These are phyloP conservation scores for Xylaria sp. DNA, from an alignment of 2,329 filamentous ascomycete species.

Conservation along the genomic window DNA sequence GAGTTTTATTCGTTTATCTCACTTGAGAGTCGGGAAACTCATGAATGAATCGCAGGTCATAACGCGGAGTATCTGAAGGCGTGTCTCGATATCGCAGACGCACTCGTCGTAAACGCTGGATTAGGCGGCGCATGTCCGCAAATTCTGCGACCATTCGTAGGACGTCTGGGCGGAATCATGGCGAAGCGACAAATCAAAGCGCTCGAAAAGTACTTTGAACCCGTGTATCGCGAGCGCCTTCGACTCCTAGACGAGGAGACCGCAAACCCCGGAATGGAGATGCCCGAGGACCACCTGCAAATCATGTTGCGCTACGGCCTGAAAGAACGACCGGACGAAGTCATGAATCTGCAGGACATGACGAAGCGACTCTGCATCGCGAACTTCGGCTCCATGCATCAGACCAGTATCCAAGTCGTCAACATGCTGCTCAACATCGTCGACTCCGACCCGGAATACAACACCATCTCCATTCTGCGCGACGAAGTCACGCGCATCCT, in stretches of 20 bases:
- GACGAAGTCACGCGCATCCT: slow-evolving; percentile 35
- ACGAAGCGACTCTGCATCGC: slow-evolving; percentile 30
- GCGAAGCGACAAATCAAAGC: slow-evolving; percentile 23
- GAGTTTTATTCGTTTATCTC: slow-evolving; percentile 6
- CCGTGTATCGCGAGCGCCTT: slow-evolving; percentile 22
- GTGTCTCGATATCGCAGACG: slow-evolving; percentile 14
- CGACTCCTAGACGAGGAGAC: slow-evolving; percentile 15
- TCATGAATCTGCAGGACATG: slow-evolving; percentile 29
- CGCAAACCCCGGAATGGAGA: slow-evolving; percentile 19
- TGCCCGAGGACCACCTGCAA: slow-evolving; percentile 38
- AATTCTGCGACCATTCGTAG: slow-evolving; percentile 13
- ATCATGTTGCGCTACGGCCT: slow-evolving; percentile 38
- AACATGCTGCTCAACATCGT: slow-evolving; percentile 42
- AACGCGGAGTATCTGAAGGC: slow-evolving; percentile 26
- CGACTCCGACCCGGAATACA: slow-evolving; percentile 35
- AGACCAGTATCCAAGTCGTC: slow-evolving; percentile 35
- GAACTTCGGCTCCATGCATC: slow-evolving; percentile 38
- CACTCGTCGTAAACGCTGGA: slow-evolving; percentile 13
- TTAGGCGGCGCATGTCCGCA: slow-evolving; percentile 10
- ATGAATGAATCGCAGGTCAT: slow-evolving; percentile 22
- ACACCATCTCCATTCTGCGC: slow-evolving; percentile 35
- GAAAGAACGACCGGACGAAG: slow-evolving; percentile 36
- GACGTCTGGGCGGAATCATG: slow-evolving; percentile 16
- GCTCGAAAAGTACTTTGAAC: slow-evolving; percentile 27
- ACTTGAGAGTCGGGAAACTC: background rate